Percentiles rank a stretch among this genome's conserved stretches.
Evolutionary conservation across 805 yeast species (phyloP).

Genomic region (Kazachstania taianensis): DNA sequence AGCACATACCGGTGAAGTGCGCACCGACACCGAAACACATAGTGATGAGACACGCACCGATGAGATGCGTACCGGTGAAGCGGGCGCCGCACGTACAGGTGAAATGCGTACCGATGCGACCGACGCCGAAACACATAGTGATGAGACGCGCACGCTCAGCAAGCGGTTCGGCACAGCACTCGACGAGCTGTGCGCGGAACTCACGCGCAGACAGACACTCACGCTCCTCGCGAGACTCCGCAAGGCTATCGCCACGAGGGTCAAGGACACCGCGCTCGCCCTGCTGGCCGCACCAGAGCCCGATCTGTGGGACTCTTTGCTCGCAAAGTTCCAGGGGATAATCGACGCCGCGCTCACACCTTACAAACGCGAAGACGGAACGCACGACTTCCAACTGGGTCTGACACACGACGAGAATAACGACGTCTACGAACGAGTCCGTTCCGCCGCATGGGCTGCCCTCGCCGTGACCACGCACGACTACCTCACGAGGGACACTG

Average conservation of each 20-base stretch:
- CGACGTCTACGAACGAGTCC: constrained; percentile 34
- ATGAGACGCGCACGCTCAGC: too few species aligned
- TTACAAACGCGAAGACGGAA: constrained; percentile 8
- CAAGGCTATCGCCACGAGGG: constrained; percentile 37
- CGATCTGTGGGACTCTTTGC: constrained; percentile 53
- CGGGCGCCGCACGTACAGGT: too few species aligned
- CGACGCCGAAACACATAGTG: too few species aligned
- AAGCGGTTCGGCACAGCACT: too few species aligned
- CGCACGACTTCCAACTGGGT: constrained; percentile 60
- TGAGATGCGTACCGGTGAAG: too few species aligned
- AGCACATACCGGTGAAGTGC: constrained; percentile 4
- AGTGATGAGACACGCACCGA: too few species aligned
- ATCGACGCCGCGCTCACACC: constrained; percentile 21
- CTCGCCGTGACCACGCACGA: constrained; percentile 52
- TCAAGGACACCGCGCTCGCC: constrained; percentile 43
- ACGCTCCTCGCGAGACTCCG: constrained; percentile 34
- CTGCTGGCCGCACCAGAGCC: constrained; percentile 40
- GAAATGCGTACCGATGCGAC: too few species aligned
- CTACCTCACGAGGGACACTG: constrained; percentile 53
- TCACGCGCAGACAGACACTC: too few species aligned
- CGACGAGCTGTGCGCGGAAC: too few species aligned
- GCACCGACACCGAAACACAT: too few species aligned
- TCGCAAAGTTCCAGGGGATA: constrained; percentile 34
- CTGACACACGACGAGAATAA: constrained; percentile 35
- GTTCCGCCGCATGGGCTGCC: constrained; percentile 52